These are phyloP conservation scores for Cordyceps fumosorosea DNA, from an alignment of 2,329 filamentous ascomycete species.

Conservation along the genomic window DNA sequence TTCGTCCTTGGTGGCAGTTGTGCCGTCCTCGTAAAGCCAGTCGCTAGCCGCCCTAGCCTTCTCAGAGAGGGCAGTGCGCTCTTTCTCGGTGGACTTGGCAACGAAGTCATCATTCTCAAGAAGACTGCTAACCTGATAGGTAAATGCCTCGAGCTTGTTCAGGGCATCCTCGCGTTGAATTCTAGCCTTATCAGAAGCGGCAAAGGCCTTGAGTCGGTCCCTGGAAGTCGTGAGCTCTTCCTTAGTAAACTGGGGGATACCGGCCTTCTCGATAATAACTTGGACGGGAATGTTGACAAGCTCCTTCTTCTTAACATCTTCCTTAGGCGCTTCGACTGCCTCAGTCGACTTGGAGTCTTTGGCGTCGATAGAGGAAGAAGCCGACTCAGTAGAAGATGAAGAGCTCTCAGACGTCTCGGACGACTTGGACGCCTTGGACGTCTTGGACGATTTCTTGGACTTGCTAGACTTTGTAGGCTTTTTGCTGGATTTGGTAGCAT, in stretches of 20 bases:
- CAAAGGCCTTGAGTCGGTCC: conserved; percentile 75
- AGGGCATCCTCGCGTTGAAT: conserved; percentile 75
- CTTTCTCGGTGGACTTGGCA: conserved; percentile 59
- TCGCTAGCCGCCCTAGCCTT: conserved; percentile 67
- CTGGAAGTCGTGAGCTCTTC: conserved; percentile 47
- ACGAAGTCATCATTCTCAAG: conserved; percentile 72
- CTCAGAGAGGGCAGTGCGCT: conserved; percentile 60
- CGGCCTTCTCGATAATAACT: conserved; percentile 42
- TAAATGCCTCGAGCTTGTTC: conserved; percentile 89
- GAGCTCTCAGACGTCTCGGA: conserved; percentile 15
- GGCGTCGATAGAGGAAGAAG: conserved; percentile 42
- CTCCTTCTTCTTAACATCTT: conserved; percentile 53
- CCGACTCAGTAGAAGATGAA: conserved; percentile 18
- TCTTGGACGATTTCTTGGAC: conserved; percentile 3
- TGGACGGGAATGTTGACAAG: conserved; percentile 48
- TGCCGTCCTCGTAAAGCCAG: conserved; percentile 86
- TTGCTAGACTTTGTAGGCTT: conserved; percentile 22
- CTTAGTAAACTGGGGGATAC: conserved; percentile 43
- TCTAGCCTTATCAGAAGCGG: conserved; percentile 74
- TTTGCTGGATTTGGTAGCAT: conserved; percentile 27
- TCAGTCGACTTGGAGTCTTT: conserved; percentile 38
- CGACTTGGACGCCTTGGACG: not conserved
- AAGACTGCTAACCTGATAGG: conserved; percentile 80
- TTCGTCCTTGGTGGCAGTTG: conserved; percentile 65
- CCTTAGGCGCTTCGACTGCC: conserved; percentile 35